Percentiles rank a stretch among this genome's conserved stretches.
These are phyloP conservation scores for Neofusicoccum kwambonambiense DNA, from an alignment of 2,329 filamentous ascomycete genomes.

Conservation along the genomic window DNA sequence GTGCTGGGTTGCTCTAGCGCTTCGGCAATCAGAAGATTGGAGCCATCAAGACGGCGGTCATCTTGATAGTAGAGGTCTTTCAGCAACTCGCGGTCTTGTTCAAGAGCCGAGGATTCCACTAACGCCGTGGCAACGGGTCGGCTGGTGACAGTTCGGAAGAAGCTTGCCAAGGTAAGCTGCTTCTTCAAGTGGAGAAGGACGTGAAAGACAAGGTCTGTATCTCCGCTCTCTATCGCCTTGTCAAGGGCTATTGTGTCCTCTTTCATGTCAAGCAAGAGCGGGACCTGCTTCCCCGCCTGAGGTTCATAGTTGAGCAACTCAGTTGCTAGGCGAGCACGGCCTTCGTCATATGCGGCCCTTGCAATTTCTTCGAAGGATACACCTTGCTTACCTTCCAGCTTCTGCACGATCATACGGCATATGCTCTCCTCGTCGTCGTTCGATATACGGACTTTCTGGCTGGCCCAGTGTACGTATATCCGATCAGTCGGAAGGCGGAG, in stretches of 20 bases:
- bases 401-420: slow-evolving; percentile 81
- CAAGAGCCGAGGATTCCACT: slow-evolving; percentile 78
- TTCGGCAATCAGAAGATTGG: slow-evolving; percentile 82
- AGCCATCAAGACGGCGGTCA: slow-evolving; percentile 83
- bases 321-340: slow-evolving; percentile 82
- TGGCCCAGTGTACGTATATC: slow-evolving; percentile 97
- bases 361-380: slow-evolving; percentile 97
- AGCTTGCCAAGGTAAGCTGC: slow-evolving; percentile 83
- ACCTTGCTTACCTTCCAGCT: slow-evolving; percentile 80
- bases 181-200: slow-evolving; percentile 86
- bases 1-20: slow-evolving; percentile 71
- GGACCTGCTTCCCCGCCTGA: slow-evolving; percentile 92
- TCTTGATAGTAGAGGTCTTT: slow-evolving; percentile 99
- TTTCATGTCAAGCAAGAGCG: slow-evolving; percentile 88
- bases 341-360: slow-evolving; percentile 89
- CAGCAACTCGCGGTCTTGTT: slow-evolving; percentile 76
- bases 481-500: slow-evolving; percentile 80
- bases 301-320: slow-evolving; percentile 91
- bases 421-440: slow-evolving; percentile 84
- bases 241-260: slow-evolving; percentile 93
- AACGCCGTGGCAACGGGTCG: slow-evolving; percentile 84
- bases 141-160: slow-evolving; percentile 87
- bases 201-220: slow-evolving; percentile 88
- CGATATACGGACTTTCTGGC: slow-evolving; percentile 84
- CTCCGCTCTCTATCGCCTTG: slow-evolving; percentile 93